Evolutionary conservation across 148 eudicot species (phyloP), one percentile per base, ranked within the genome.

Genomic region (Oxyria digyna): DNA sequence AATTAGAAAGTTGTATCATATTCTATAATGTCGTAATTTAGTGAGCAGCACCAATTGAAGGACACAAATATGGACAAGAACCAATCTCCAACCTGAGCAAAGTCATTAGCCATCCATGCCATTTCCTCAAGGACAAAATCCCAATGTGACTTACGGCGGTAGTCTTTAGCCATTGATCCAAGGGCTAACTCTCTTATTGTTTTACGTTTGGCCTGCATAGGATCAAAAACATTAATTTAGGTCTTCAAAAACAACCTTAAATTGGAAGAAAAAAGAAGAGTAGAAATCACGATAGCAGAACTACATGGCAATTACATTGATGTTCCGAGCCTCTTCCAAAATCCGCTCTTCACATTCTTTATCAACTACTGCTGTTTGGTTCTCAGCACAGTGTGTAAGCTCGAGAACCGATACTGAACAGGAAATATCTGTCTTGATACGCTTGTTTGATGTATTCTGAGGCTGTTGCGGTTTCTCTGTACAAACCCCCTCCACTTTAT

Each of bases 91-190:
- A 94, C 98, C 95, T 94, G 99, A 18, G 93, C 84, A 78, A 91
- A 94, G 81, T 94, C 99, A 81, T 94, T 94, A 8, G 99, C 96
- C 85, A 95, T 62, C 99, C 99, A 95, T 69, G 87, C 75, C 97
- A 95, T 91, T 74, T 95, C 99, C 75, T 91, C 97, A 68, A 95
- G 82, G 31, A 95, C 97, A 78, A 83, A 86, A 74, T 83, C 89
- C 99, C 99, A 95, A 2, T 88, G 91, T 74, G 93, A 77, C 80
- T 78, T 88, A 29, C 43, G 79, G 71, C 74, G 76, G 55, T 74
- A 76, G 68, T 83, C 85, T 49, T 13, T 68, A 14, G 82, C 81
- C 23, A 78, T 62, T 23, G 76, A 75, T 63, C 76, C 81, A 71
- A 78, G 55, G 46, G 93, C 87, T 67, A 91, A 82, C 73, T 85